Percentiles rank a stretch among this genome's conserved stretches.
Evolutionary conservation across 441 rosid genomes (phyloP).

Genomic region (Hura crepitans): DNA sequence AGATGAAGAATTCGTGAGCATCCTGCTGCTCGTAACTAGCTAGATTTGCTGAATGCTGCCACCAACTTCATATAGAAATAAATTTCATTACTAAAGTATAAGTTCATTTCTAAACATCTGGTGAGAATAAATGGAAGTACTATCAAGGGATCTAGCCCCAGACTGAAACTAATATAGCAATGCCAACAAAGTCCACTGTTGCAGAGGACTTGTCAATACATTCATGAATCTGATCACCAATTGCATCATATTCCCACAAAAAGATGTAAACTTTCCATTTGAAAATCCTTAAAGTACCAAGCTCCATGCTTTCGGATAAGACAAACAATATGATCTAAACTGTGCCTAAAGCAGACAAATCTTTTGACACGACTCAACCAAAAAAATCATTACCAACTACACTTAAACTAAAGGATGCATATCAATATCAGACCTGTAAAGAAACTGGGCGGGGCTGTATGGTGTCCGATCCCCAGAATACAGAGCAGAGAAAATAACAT

Average conservation of each 20-base stretch:
- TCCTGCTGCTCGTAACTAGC: constrained; percentile 84
- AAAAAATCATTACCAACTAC: constrained; percentile 16
- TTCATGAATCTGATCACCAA: constrained; percentile 1
- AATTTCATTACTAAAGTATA: constrained; percentile 33
- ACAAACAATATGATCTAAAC: constrained; percentile 7
- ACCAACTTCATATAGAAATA: constrained; percentile 64
- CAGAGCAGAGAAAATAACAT: constrained; percentile 56
- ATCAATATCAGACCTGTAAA: constrained; percentile 57
- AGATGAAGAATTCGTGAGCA: constrained; percentile 88
- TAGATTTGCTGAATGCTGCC: constrained; percentile 75
- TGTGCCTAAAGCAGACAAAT: constrained; percentile 10
- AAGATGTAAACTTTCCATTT: neutral
- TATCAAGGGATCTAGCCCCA: constrained; percentile 18
- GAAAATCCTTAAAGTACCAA: constrained; percentile 19
- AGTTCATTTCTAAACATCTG: constrained; percentile 23
- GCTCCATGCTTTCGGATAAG: constrained; percentile 1
- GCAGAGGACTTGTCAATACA: constrained; percentile 11
- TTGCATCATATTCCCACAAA: neutral
- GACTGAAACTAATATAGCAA: constrained; percentile 7
- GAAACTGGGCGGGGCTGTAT: constrained; percentile 80
- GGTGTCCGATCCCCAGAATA: constrained; percentile 74
- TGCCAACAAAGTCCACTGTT: constrained; percentile 12
- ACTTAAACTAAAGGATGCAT: constrained; percentile 23
- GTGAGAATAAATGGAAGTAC: constrained; percentile 21
- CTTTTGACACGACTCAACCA: constrained; percentile 16